These are phyloP conservation scores for Eragrostis curvula DNA, from an alignment of 176 grass and related monocot genomes.

Conservation along the genomic window DNA sequence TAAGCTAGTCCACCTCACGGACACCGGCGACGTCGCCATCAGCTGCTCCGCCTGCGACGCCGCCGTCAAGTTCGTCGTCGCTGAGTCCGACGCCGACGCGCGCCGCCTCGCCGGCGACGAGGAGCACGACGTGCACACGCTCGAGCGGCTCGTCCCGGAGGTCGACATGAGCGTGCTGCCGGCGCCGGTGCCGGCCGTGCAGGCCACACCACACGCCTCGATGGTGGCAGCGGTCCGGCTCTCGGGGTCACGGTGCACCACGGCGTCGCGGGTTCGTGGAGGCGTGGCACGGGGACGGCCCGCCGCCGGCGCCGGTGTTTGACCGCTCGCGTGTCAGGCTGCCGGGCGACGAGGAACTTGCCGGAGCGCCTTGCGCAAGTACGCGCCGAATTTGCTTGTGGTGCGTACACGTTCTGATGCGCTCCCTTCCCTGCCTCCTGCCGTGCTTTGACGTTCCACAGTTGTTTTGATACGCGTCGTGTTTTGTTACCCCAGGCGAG, in stretches of 20 bases:
- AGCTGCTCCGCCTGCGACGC: slow-evolving; percentile 5
- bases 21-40: slow-evolving; percentile 45
- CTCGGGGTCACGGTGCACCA: slow-evolving; percentile 35
- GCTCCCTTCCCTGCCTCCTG: too few relatives aligned
- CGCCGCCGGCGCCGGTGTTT: neutral
- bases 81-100: slow-evolving; percentile 46
- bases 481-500: too few relatives aligned
- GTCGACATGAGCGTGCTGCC: slow-evolving; percentile 50
- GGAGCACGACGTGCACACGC: slow-evolving; percentile 32
- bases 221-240: slow-evolving; percentile 11
- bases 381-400: slow-evolving; percentile 24
- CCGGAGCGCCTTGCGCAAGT: neutral
- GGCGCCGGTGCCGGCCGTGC: slow-evolving; percentile 49
- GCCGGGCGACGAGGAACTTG: neutral
- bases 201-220: slow-evolving; percentile 50
- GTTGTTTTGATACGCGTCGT: too few relatives aligned
- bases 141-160: slow-evolving; percentile 45
- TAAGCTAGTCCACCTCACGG: slow-evolving; percentile 35
- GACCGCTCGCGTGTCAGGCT: slow-evolving; percentile 15
- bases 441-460: too few relatives aligned
- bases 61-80: slow-evolving; percentile 46
- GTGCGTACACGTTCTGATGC: neutral
- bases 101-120: slow-evolving; percentile 35
- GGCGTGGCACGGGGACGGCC: neutral
- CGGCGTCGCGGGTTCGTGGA: slow-evolving; percentile 21